Base-by-base conservation (phyloP, 352 stramenopile genomes). In the Globisporangium paddicum region DNA sequence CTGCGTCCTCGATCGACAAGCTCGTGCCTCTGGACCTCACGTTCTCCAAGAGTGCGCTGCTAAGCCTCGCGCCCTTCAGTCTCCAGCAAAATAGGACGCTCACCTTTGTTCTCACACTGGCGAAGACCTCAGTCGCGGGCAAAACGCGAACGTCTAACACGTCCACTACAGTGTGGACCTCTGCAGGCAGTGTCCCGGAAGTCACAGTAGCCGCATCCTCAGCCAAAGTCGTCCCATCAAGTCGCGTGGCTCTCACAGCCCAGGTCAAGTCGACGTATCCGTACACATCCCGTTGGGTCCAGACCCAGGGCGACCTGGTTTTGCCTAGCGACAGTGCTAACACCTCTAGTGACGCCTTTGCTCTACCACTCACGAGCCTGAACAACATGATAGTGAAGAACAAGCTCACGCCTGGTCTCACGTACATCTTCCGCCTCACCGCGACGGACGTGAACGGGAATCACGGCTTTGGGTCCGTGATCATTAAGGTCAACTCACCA, bases 371-470 rank as follows among this genome's bases (percentile, higher is more conserved):
- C 1, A 82, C 77, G 0, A 86, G 55, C 28, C 25, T 67, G 5
- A 82, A 58, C 51, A 90, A 89, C 41, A 66, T 68, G 0, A 83
- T 93, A 34, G 45, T 62, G 2, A 71, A 72, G 35, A 86, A 87
- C 55, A 66, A 51, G 14, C 66, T 93, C 19, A 89, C 80, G 0
- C 42, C 78, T 2, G 82, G 80, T n/a, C 62, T 87, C 14, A 83
- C 68, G 23, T 93, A 93, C 58, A 62, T 71, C 3, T 80, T 93
- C n/a, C 76, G 80, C 1, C 67, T 89, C 1, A 53, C 82, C 0
- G 82, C 80, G 0, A 78, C 56, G 0, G 79, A 90, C 19, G 68
- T 79, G 30, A 82, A 73, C 41, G 73, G 72, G 9, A 86, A 81
- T 41, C 46, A 57, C 1, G 82, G 80, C 25, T 93, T 86, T 61